These are phyloP conservation scores for Paulownia fortunei DNA, from an alignment of 257 asterid species.

Conservation along the genomic window DNA sequence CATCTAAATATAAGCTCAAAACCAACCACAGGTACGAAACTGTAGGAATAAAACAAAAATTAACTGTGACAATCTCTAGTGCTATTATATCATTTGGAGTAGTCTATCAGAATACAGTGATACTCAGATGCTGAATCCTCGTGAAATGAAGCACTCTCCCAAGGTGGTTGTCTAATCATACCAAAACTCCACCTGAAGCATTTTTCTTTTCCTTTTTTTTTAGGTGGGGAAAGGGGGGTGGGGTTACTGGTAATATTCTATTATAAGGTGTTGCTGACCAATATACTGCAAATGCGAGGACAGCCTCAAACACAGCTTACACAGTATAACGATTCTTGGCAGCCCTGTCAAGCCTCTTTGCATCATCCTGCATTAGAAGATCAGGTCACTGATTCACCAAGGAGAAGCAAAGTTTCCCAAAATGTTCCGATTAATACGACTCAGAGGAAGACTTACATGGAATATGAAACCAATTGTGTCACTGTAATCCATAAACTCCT, in stretches of 20 bases:
- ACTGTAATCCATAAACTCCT: constrained; percentile 81
- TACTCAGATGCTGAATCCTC: neutral
- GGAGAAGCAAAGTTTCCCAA: neutral
- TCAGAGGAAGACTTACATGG: constrained; percentile 58
- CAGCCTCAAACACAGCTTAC: constrained; percentile 23
- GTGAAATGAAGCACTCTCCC: neutral
- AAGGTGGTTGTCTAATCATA: neutral
- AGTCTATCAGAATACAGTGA: neutral
- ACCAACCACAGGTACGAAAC: neutral
- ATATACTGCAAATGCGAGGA: neutral
- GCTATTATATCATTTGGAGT: neutral
- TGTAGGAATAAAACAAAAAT: neutral
- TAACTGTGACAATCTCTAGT: neutral
- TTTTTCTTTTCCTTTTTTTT: neutral
- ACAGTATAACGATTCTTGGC: constrained; percentile 69
- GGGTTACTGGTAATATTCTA: no score
- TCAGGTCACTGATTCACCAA: neutral
- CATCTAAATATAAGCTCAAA: no score
- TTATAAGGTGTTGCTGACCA: no score
- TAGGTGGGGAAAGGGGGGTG: neutral
- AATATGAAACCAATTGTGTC: constrained; percentile 71
- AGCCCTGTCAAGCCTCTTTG: constrained; percentile 56
- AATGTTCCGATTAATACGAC: constrained; percentile 1
- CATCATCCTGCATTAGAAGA: constrained; percentile 66
- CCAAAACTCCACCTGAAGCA: constrained; percentile 16